Evolutionary conservation across 495 filamentous ascomycete genomes (phyloP).

Genomic region (Ramalina peruviana): DNA sequence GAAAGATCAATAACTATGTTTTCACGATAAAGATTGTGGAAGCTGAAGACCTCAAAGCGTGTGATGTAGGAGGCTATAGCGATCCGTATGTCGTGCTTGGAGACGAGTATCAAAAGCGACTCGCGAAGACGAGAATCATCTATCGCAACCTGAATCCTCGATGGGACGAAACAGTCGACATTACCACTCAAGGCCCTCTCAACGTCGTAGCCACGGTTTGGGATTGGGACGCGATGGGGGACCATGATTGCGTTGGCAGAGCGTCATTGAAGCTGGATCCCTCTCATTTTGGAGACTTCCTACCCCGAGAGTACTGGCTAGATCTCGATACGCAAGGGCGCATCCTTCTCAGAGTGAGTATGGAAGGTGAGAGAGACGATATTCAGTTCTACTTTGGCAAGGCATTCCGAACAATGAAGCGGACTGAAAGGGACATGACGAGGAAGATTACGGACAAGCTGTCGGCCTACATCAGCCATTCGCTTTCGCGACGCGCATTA

Average conservation of each 20-base stretch:
- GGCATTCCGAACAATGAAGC: constrained; percentile 85
- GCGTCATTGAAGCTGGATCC: constrained; percentile 93
- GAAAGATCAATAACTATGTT: constrained; percentile 67
- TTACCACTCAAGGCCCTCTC: constrained; percentile 78
- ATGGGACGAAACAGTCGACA: constrained; percentile 96
- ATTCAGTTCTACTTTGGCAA: constrained; percentile 99
- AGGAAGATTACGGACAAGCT: constrained; percentile 97
- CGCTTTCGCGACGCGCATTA: constrained; percentile 69
- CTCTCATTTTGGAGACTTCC: constrained; percentile 84
- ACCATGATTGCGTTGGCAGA: constrained; percentile 92
- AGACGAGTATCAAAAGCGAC: constrained; percentile 96
- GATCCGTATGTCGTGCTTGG: constrained; percentile 96
- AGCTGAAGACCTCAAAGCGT: constrained; percentile 95
- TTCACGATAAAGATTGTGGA: constrained; percentile 99
- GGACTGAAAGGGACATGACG: constrained; percentile 95
- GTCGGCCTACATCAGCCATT: constrained; percentile 86
- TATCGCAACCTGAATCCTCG: constrained; percentile 86
- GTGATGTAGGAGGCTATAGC: constrained; percentile 84
- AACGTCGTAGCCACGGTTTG: constrained; percentile 95
- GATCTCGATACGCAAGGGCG: constrained; percentile 93
- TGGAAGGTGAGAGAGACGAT: constrained; percentile 97
- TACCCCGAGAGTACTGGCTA: constrained; percentile 93
- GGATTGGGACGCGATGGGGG: constrained; percentile 96
- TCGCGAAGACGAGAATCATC: constrained; percentile 86
- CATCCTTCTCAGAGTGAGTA: constrained; percentile 78